Percentiles rank a stretch among this genome's conserved stretches.
Conservation (phyloP, 345 rosid species). For the Moringa oleifera region DNA sequence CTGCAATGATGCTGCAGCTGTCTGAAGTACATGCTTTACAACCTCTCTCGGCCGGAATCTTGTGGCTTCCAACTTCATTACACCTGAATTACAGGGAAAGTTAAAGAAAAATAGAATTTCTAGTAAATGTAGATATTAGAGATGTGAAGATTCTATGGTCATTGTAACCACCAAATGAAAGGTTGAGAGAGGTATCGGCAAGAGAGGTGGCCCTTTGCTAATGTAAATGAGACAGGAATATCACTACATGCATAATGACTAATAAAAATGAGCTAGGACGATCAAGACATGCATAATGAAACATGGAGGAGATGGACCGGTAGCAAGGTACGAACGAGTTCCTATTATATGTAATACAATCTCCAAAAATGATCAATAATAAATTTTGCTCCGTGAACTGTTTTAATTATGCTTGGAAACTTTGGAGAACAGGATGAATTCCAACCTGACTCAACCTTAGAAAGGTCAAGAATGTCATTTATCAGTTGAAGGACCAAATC, state of each 20-base stretch:
- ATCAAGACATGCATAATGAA: not conserved
- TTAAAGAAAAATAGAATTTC: not conserved
- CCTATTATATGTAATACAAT: conserved; percentile 1
- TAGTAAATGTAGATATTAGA: not conserved
- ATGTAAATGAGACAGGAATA: no score
- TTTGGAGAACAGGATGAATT: not conserved
- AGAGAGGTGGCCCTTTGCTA: no score
- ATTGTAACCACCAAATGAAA: no score
- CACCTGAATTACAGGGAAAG: conserved; percentile 32
- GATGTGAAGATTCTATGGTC: no score
- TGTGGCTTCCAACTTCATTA: conserved; percentile 93
- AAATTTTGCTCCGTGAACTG: not conserved
- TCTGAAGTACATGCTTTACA: conserved; percentile 90
- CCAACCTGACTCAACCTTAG: conserved; percentile 94
- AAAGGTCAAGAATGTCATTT: conserved; percentile 94
- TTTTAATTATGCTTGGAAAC: not conserved
- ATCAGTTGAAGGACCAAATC: conserved; percentile 93
- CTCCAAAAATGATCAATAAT: not conserved
- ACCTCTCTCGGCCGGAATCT: conserved; percentile 92
- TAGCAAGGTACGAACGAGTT: not conserved
- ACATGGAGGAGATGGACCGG: not conserved
- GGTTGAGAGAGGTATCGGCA: no score
- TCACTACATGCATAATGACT: not conserved
- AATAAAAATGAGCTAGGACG: not conserved
- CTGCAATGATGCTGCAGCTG: conserved; percentile 86